Base-by-base conservation (phyloP, 164 flowering plant species). In the Aristolochia fimbriata region DNA sequence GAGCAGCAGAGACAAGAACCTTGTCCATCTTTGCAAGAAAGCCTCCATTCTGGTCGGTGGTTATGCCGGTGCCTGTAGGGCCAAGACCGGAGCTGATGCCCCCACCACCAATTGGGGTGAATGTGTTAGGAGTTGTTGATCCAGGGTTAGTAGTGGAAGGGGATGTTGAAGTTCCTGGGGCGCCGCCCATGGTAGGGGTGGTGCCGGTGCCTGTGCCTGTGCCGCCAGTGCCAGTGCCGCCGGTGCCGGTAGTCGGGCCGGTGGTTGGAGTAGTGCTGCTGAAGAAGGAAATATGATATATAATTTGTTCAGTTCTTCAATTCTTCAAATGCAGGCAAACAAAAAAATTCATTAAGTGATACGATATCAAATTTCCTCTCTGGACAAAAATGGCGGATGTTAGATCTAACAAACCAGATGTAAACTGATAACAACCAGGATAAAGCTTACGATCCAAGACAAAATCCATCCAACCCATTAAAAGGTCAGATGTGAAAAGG, bases 21-120 rank as follows among this genome's bases (percentile, higher is more conserved):
- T n/a, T 20, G 48, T 25, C 19, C 41, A 24, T 47, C n/a, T 20
- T 58, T 43, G 49, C 25, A 43, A 58, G 49, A 43, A 58, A 6
- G 43, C 48, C 60, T 15, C 11, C 22, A 43, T 20, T 58, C 23
- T n/a, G 16, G 27, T 58, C 60, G 33, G 13, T 58, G 49, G 16
- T 43, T 15, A 31, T 15, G 15, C 23, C 27, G 15, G 56, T 24
- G 15, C 24, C 25, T 15, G 25, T 21, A 6, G 49, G 60, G 10
- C 60, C 60, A 6, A 43, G 21, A 6, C 49, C 49, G 20, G 49
- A 21, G 22, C 45, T 12, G 13, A 20, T 43, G 23, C 47, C 48
- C 31, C 58, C 58, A 15, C 58, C 58, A 15, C 48, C 60, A 3
- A 58, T 37, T 9, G 60, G 60, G 60, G 41, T 56, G 59, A 19